Percentiles rank a stretch among this genome's conserved stretches.
Conservation (phyloP, 1,139 yeast genomes). For the Yamadazyma trypodendri region DNA sequence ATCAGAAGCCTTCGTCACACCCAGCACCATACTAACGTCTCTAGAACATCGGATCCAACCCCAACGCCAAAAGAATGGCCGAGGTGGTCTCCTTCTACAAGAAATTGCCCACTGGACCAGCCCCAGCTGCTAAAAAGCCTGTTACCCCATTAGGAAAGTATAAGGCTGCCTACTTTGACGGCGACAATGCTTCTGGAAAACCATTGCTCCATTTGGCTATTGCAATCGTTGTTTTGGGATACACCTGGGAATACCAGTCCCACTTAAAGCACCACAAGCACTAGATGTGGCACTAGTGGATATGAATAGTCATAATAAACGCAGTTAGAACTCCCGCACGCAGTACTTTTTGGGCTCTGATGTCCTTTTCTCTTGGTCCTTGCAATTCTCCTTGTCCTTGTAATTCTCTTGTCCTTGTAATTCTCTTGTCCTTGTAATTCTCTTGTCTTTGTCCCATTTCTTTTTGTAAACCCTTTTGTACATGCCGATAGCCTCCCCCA, state of each 20-base stretch:
- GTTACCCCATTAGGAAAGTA: constrained; percentile 71
- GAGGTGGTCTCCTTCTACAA: constrained; percentile 95
- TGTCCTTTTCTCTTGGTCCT: no score
- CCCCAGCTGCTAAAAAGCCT: constrained; percentile 68
- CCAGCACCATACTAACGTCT: constrained; percentile 44
- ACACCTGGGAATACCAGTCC: constrained; percentile 91
- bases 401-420: no score
- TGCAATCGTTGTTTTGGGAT: constrained; percentile 73
- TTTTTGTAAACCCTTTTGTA: no score
- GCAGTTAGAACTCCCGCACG: background rate
- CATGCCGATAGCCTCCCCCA: no score
- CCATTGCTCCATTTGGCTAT: constrained; percentile 79
- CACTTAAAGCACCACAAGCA: constrained; percentile 58
- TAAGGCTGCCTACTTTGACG: constrained; percentile 77
- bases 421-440: no score
- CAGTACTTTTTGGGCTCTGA: background rate
- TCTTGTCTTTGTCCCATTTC: no score
- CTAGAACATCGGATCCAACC: constrained; percentile 89
- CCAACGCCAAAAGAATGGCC: constrained; percentile 95
- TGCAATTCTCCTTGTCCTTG: no score
- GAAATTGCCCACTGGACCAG: constrained; percentile 92
- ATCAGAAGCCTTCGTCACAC: no score
- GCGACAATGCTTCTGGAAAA: constrained; percentile 75
- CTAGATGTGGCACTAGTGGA: no score
- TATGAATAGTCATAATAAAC: constrained; percentile 1